Evolutionary conservation across 116 monocot genomes (phyloP), one percentile per base, ranked within the genome.

Genomic region (Phalaenopsis hybrid): DNA sequence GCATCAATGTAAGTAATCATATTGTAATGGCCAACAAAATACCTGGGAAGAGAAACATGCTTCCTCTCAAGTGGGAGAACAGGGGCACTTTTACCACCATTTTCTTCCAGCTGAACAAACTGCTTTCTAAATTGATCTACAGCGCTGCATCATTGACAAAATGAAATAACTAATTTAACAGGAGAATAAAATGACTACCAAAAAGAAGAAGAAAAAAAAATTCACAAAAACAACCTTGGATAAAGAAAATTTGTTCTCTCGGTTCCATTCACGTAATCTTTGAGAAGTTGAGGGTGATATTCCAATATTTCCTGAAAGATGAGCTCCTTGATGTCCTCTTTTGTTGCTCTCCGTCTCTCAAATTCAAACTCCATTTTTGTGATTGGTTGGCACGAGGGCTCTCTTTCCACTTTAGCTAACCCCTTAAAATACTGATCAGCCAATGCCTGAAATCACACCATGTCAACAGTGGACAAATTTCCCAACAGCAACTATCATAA

Each of bases 11-110:
- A 52, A 12, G 52, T 52, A 52, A 3, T 52, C 12, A 52, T 52
- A 13, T 52, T 12, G 15, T 15, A 52, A 15, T 52, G 15, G 15
- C 15, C 3, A 12, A 11, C 0, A 70, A 9, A 50, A 41, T 85
- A 95, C 95, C 95, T 92, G 16, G 95, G 95, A 65, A 95, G 91
- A 70, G 95, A 95, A 76, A 87, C 91, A 77, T 95, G 95, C 78
- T 93, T 95, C 78, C 95, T 91, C 61, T 93, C 91, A 59, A 86
- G 78, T 49, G 92, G 91, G 58, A 86, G 79, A 2, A 88, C 90
- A 8, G 88, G 79, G 9, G 86, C 91, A 87, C 85, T 82, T 86
- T 89, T 88, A 17, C 91, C 90, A 79, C 86, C 87, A 80, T 95
- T 93, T 78, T 93, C 95, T 83, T 95, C 95, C 33, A 95, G 91